These are phyloP conservation scores for Nadsonia starkeyi-henricii DNA, from an alignment of 1,139 yeast species.

Conservation along the genomic window DNA sequence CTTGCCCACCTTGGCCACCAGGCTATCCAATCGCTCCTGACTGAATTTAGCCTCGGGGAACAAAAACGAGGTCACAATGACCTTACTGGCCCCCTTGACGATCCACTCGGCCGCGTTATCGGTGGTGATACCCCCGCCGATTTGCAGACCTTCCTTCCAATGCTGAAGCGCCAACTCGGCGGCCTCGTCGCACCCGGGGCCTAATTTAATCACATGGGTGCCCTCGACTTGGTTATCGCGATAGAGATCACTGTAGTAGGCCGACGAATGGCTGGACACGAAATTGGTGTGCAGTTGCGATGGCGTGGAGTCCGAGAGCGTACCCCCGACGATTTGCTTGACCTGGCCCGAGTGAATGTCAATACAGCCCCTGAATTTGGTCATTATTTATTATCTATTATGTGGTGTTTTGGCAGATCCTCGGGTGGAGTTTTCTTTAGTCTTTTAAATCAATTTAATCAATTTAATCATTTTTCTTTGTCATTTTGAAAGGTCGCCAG, in stretches of 20 bases:
- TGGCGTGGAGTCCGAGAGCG: constrained; percentile 35
- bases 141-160: constrained; percentile 67
- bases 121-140: constrained; percentile 83
- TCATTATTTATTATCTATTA: too few species aligned
- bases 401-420: too few species aligned
- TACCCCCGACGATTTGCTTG: constrained; percentile 93
- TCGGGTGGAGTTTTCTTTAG: too few species aligned
- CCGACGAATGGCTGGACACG: constrained; percentile 62
- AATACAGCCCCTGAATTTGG: constrained; percentile 84
- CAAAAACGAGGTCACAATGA: constrained; percentile 86
- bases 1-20: constrained; percentile 45
- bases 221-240: constrained; percentile 43
- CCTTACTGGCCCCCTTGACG: constrained; percentile 53
- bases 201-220: constrained; percentile 87
- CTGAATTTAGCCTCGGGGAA: constrained; percentile 53
- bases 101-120: constrained; percentile 69
- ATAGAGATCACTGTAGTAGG: constrained; percentile 66
- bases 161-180: constrained; percentile 60
- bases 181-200: constrained; percentile 71
- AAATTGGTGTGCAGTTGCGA: constrained; percentile 54
- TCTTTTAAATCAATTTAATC: too few species aligned
- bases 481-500: too few species aligned
- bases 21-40: constrained; percentile 35
- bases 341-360: constrained; percentile 92
- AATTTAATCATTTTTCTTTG: too few species aligned